Evolutionary conservation across 2,329 filamentous ascomycete species (phyloP).

Genomic region (Fusarium graminum): DNA sequence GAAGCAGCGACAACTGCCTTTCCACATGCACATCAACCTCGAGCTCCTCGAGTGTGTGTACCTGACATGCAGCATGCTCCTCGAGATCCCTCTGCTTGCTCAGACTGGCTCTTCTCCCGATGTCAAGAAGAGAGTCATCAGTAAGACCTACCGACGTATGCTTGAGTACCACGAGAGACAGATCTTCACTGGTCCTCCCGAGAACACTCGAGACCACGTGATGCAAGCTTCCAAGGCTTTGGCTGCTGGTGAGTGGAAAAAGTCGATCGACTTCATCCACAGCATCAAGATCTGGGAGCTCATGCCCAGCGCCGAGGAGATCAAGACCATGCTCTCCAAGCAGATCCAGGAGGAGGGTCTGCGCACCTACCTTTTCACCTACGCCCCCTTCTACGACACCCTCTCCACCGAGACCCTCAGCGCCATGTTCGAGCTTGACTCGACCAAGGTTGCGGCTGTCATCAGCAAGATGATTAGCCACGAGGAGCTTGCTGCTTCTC

Average conservation of each 20-base stretch:
- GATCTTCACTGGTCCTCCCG: conserved; percentile 97
- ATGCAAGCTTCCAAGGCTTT: conserved; percentile 99
- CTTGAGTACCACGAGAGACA: conserved; percentile 99
- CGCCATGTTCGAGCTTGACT: conserved; percentile 93
- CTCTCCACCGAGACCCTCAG: conserved; percentile 87
- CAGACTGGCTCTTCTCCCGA: conserved; percentile 97
- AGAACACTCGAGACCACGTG: conserved; percentile 98
- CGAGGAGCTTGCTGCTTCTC: conserved; percentile 94
- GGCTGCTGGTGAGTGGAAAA: conserved; percentile 98
- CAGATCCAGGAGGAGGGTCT: conserved; percentile 99
- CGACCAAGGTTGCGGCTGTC: conserved; percentile 92
- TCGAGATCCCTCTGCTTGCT: conserved; percentile 96
- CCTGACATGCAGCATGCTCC: conserved; percentile 98
- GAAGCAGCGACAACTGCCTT: conserved; percentile 95
- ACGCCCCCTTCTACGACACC: conserved; percentile 99
- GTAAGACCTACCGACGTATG: conserved; percentile 99
- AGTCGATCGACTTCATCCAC: conserved; percentile 91
- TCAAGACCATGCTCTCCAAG: conserved; percentile 96
- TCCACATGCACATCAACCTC: conserved; percentile 99
- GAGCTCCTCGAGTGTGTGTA: conserved; percentile 98
- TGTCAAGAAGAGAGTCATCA: conserved; percentile 96
- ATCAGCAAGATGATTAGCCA: conserved; percentile 99
- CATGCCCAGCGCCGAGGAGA: conserved; percentile 90
- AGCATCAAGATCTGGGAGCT: conserved; percentile 99
- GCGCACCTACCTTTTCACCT: conserved; percentile 98